Conservation (phyloP, 1,139 yeast genomes). For the Ogataea hybrid region DNA sequence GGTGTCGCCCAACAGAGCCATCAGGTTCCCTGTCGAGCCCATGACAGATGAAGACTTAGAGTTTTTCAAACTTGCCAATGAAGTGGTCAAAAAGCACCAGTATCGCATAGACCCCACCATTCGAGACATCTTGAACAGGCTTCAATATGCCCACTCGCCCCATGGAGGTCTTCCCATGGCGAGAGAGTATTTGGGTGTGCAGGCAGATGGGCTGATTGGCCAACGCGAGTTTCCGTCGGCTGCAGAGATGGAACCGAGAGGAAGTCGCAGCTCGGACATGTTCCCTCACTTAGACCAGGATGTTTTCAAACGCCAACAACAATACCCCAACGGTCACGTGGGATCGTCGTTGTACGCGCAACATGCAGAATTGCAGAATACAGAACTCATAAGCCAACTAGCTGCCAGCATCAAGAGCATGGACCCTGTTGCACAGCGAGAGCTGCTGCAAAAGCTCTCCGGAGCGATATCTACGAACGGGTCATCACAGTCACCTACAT, state of each 20-base stretch:
- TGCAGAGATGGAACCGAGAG: conserved; percentile 2
- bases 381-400: conserved; percentile 14
- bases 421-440: conserved; percentile 23
- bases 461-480: conserved; percentile 9
- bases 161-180: conserved; percentile 40
- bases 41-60: conserved; percentile 31
- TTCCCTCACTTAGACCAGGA: conserved; percentile 14
- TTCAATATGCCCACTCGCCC: conserved; percentile 55
- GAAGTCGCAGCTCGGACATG: conserved; percentile 9
- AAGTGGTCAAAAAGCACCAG: conserved; percentile 31
- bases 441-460: conserved; percentile 18
- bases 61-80: conserved; percentile 33
- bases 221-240: neutral
- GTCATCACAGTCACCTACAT: neutral
- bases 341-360: conserved; percentile 1
- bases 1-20: conserved; percentile 18
- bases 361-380: neutral
- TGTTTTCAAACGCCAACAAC: conserved; percentile 6
- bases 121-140: conserved; percentile 46
- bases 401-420: conserved; percentile 22
- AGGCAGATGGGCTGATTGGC: neutral
- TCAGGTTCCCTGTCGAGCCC: conserved; percentile 17
- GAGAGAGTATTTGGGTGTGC: conserved; percentile 17
- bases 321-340: neutral
- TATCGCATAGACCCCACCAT: conserved; percentile 52